Evolutionary conservation across 129 eudicot species (phyloP).

Genomic region (Kitagawia praeruptora): DNA sequence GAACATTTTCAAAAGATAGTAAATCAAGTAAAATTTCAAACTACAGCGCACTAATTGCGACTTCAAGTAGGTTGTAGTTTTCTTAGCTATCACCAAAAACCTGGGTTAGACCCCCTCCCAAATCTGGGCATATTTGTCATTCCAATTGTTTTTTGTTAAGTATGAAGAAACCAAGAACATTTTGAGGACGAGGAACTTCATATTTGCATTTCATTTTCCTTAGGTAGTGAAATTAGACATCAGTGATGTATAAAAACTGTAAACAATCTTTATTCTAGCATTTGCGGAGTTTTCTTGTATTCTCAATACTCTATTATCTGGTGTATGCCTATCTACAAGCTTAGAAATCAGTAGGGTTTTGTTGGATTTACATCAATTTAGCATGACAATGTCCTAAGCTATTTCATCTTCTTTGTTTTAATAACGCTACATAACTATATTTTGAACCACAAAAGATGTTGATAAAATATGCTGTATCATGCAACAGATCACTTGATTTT

Average conservation of each 20-base stretch:
- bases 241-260: not conserved
- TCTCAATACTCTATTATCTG: not conserved
- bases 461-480: not conserved
- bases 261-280: not conserved
- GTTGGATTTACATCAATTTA: not conserved
- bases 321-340: not conserved
- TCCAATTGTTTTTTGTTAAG: not conserved
- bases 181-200: not conserved
- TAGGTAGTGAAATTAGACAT: not conserved
- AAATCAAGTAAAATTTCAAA: not conserved
- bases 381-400: not conserved
- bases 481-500: not conserved
- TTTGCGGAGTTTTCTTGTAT: not conserved
- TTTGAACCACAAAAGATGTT: not conserved
- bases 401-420: not conserved
- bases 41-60: not conserved
- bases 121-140: not conserved
- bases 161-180: not conserved
- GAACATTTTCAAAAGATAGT: too few relatives aligned
- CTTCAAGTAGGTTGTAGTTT: not conserved
- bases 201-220: not conserved
- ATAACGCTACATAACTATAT: not conserved
- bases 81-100: not conserved
- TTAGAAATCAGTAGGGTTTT: not conserved
- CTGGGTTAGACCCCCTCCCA: not conserved